Base-by-base conservation (phyloP, 1,284 basidiomycete genomes). In the Apiotrichum veenhuisii region DNA sequence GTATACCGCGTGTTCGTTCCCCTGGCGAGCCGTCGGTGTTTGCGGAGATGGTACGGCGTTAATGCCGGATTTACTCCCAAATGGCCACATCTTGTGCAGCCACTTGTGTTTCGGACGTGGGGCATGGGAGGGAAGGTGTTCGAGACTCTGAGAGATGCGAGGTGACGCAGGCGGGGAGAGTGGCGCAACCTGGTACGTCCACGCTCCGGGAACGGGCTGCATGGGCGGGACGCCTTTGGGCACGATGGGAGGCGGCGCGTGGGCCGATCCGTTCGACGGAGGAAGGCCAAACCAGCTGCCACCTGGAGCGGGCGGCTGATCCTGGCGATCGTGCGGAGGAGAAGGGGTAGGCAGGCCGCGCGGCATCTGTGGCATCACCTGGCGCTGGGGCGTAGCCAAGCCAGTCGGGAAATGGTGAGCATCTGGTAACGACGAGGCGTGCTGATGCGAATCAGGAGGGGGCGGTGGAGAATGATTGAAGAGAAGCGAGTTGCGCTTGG, bases 11-110 rank as follows among this genome's bases (percentile, higher is more conserved):
- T 41, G n/a, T 5, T 41, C 20, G 8, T 20, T 9, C 40, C 40
- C 20, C 10, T 41, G 40, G 10, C 40, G 20, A 1, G 20, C 12
- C 5, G 17, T 38, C 8, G 40, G 8, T 3, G 9, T 8, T n/a
- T 5, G 40, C 5, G 8, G n/a, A 22, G 40, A 10, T 12, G 40
- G n/a, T 10, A 41, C n/a, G 9, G 40, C 10, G 3, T 10, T 22
- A 9, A n/a, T 22, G 12, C 9, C 10, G n/a, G 20, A 22, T 20
- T 41, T 41, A 20, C n/a, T 41, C n/a, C 40, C 36, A 37, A 46
- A 46, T 20, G 44, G 44, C 44, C 44, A 46, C 27, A 46, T 17
- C 30, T 33, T 46, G n/a, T 46, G 27, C n/a, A 46, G 44, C 44
- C 44, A 46, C 30, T 33, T 46, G 44, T 33, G 23, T 15, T 44